Conservation (phyloP, 169 alveolate genomes). For the Perkinsus olseni region DNA sequence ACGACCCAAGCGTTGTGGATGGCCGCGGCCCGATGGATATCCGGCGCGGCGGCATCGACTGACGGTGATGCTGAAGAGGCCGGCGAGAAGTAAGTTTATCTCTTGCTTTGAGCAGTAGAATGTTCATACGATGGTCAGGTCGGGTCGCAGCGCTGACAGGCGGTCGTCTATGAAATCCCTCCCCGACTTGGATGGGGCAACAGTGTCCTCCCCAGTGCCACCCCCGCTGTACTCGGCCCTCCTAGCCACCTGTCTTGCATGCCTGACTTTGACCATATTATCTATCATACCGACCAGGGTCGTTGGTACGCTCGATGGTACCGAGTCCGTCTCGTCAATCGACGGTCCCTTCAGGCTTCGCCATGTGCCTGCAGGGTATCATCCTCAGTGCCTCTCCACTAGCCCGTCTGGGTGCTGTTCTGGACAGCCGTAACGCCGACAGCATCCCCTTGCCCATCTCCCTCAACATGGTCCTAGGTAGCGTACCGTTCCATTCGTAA, state of each 20-base stretch:
- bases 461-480: neutral
- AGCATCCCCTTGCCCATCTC: neutral
- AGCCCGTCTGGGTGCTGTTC: neutral
- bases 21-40: neutral
- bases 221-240: neutral
- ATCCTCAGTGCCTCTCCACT: neutral
- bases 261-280: neutral
- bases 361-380: neutral
- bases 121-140: neutral
- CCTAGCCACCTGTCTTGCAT: neutral
- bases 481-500: neutral
- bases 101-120: no score
- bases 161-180: neutral
- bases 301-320: neutral
- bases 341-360: neutral
- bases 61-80: neutral
- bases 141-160: neutral
- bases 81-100: neutral
- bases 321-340: neutral
- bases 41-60: neutral
- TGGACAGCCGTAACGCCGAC: neutral
- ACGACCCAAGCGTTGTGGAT: neutral
- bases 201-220: neutral
- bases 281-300: neutral
- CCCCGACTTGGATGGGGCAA: neutral